Evolutionary conservation across 352 stramenopile species (phyloP).

Genomic region (Phytophthora pisi): DNA sequence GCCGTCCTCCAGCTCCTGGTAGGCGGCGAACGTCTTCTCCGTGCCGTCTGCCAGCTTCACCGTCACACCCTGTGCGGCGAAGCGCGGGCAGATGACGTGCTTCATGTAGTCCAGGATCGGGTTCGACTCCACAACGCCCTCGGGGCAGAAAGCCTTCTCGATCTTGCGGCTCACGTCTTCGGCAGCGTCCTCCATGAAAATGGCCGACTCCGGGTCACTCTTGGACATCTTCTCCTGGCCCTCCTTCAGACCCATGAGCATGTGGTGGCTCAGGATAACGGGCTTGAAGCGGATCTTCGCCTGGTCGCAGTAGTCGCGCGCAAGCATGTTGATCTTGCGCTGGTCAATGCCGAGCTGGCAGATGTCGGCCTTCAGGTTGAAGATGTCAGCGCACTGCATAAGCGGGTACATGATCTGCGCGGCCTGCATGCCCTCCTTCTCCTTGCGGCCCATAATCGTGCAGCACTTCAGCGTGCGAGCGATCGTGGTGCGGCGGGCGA

Average conservation of each 20-base stretch:
- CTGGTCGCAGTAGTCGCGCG: slow-evolving; percentile 98
- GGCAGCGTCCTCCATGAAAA: slow-evolving; percentile 99
- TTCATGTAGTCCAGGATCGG: slow-evolving; percentile 98
- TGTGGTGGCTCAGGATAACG: slow-evolving; percentile 99
- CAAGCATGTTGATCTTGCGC: slow-evolving; percentile 99
- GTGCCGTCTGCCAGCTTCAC: slow-evolving; percentile 57
- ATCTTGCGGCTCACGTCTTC: slow-evolving; percentile 97
- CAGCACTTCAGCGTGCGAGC: slow-evolving; percentile 98
- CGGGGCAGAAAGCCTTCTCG: slow-evolving; percentile 98
- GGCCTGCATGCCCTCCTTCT: slow-evolving; percentile 89
- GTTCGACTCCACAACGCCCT: slow-evolving; percentile 90
- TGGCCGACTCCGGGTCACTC: slow-evolving; percentile 96
- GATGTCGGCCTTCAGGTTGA: slow-evolving; percentile 99
- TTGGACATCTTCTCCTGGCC: slow-evolving; percentile 99
- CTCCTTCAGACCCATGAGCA: slow-evolving; percentile 98
- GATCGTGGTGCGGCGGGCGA: slow-evolving; percentile 91
- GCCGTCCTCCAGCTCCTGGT: slow-evolving; percentile 91
- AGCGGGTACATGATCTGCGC: slow-evolving; percentile 97
- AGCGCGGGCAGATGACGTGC: slow-evolving; percentile 95
- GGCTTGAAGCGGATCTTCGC: slow-evolving; percentile 94
- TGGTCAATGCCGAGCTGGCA: slow-evolving; percentile 99
- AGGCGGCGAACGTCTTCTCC: slow-evolving; percentile 87
- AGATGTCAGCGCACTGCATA: slow-evolving; percentile 99
- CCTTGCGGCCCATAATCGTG: slow-evolving; percentile 98
- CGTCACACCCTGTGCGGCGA: slow-evolving; percentile 47